phyloP scores from a whole-genome alignment of 106 monocot genomes.

The Dendrobium huoshanense region DNA sequence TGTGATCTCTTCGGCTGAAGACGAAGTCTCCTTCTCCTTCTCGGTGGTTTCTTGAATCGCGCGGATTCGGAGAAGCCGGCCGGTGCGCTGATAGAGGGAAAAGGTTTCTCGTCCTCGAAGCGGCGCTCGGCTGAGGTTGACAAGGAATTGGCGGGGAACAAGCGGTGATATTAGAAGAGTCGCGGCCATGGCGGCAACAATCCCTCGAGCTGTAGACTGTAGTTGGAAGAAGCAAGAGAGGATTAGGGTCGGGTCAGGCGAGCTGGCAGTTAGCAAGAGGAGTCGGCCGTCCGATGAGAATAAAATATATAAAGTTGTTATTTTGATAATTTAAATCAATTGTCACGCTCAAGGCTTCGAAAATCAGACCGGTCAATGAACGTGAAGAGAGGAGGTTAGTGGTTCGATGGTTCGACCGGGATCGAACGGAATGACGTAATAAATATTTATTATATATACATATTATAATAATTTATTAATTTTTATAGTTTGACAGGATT shows the following conservation, averaged over 20 bases:
- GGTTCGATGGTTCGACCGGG: too few species aligned
- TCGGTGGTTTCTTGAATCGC: slow-evolving; percentile 6
- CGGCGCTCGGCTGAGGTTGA: neutral
- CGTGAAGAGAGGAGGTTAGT: too few species aligned
- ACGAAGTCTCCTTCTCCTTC: neutral
- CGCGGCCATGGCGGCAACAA: neutral
- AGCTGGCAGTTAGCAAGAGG: too few species aligned
- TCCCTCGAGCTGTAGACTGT: neutral
- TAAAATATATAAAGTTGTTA: too few species aligned
- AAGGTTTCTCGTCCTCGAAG: neutral
- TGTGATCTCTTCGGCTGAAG: slow-evolving; percentile 63
- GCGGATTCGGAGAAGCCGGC: neutral
- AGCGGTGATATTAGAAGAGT: neutral
- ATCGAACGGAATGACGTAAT: too few species aligned
- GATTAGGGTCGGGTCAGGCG: neutral
- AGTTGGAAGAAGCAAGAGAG: neutral
- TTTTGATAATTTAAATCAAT: too few species aligned
- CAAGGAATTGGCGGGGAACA: neutral
- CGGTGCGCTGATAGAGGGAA: neutral
- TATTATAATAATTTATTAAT: too few species aligned
- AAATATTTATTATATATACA: too few species aligned
- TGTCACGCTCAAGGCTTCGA: too few species aligned
- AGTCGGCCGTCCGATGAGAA: too few species aligned
- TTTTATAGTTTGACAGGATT: too few species aligned
- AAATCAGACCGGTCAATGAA: too few species aligned